A percentile compares a stretch with the other conserved stretches of the same genome.
Evolutionary conservation across 176 grass and related monocot species (phyloP).

Genomic region (Musa acuminata): DNA sequence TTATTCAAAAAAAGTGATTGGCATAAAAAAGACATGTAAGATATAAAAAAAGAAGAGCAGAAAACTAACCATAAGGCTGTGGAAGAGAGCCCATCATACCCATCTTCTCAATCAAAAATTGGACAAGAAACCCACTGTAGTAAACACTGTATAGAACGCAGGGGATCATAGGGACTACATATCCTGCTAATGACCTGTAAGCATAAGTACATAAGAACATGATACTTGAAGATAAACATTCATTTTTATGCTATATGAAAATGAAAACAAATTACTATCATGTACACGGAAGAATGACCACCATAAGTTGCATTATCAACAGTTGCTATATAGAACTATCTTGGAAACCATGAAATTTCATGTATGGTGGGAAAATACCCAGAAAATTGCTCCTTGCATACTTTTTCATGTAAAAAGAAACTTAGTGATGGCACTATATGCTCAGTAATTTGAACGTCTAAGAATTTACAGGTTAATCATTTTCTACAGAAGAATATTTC

Average conservation of each 20-base stretch:
- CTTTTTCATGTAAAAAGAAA: background rate
- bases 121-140: slow-evolving; percentile 82
- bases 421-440: background rate
- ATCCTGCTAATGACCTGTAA: slow-evolving; percentile 58
- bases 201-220: background rate
- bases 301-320: background rate
- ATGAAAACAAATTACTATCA: background rate
- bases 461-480: background rate
- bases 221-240: background rate
- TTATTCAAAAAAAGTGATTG: background rate
- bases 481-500: background rate
- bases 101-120: slow-evolving; percentile 96
- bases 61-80: slow-evolving; percentile 75
- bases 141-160: slow-evolving; percentile 65
- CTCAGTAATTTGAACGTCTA: background rate
- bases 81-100: slow-evolving; percentile 99
- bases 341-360: background rate
- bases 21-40: slow-evolving; percentile 2
- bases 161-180: slow-evolving; percentile 66
- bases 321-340: background rate
- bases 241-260: background rate
- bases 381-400: background rate
- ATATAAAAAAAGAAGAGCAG: slow-evolving; percentile 23
- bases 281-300: background rate
- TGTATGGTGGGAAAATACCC: background rate